Percentiles rank a stretch among this genome's conserved stretches.
These are phyloP conservation scores for Termitomyces heimii DNA, from an alignment of 768 basidiomycete species.

Conservation along the genomic window DNA sequence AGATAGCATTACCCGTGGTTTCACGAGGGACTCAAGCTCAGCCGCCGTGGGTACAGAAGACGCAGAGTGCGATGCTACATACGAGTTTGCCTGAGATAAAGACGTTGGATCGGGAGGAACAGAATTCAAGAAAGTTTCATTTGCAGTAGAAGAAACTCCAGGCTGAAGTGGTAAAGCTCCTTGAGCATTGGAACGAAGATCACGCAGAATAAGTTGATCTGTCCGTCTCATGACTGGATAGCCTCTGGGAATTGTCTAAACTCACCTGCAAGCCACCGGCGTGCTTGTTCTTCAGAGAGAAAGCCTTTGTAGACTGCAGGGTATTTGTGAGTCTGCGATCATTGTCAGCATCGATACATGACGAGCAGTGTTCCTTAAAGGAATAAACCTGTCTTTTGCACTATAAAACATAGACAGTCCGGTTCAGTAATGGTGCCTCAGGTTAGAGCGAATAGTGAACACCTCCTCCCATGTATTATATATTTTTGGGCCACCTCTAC, in stretches of 20 bases:
- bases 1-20: constrained; percentile 32
- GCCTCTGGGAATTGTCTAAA: not conserved
- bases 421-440: not conserved
- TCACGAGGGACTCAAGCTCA: not conserved
- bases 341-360: not conserved
- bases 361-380: too few species aligned
- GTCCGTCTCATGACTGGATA: not conserved
- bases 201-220: not conserved
- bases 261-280: constrained; percentile 40
- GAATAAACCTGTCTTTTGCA: constrained; percentile 38
- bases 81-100: not conserved
- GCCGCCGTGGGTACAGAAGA: not conserved
- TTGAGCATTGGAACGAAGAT: not conserved
- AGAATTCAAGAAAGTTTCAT: not conserved
- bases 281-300: constrained; percentile 29
- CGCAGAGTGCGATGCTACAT: not conserved
- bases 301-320: constrained; percentile 54
- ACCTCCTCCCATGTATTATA: constrained; percentile 60
- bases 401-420: constrained; percentile 19
- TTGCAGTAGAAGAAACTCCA: not conserved
- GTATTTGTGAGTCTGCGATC: constrained; percentile 46
- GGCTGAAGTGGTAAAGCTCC: not conserved
- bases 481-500: constrained; percentile 50
- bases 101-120: not conserved
- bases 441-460: not conserved